Evolutionary conservation across 1,284 basidiomycete genomes (phyloP).

Genomic region (Papiliotrema flavescens): DNA sequence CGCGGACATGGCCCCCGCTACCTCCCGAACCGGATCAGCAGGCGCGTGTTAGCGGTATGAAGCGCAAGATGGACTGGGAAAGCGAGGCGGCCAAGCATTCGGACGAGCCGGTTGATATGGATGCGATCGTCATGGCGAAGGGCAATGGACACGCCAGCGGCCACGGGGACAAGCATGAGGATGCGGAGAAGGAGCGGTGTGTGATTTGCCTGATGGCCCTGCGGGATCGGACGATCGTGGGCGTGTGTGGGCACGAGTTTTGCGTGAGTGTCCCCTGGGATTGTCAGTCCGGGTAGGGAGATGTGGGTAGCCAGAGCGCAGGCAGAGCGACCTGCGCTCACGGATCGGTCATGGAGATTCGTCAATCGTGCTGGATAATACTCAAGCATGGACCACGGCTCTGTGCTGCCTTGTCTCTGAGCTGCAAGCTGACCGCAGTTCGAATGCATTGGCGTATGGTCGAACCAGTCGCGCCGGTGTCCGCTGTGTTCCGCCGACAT

Average conservation of each 20-base stretch:
- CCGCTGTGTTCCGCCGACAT: conserved; percentile 74
- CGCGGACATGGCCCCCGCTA: conserved; percentile 31
- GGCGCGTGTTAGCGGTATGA: conserved; percentile 11
- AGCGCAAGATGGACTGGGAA: conserved; percentile 38
- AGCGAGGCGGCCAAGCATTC: conserved; percentile 21
- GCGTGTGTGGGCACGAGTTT: conserved; percentile 74
- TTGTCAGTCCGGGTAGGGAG: not conserved
- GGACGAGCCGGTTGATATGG: conserved; percentile 18
- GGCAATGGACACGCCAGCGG: not conserved
- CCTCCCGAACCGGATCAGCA: conserved; percentile 12
- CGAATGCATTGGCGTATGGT: conserved; percentile 77
- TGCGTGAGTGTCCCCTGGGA: conserved; percentile 48
- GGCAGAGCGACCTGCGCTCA: too few relatives aligned
- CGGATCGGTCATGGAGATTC: too few relatives aligned
- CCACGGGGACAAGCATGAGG: not conserved
- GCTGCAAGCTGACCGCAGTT: conserved; percentile 54
- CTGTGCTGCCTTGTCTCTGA: too few relatives aligned
- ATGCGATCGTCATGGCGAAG: not conserved
- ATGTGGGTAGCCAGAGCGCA: too few relatives aligned
- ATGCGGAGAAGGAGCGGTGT: conserved; percentile 34
- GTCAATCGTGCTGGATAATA: too few relatives aligned
- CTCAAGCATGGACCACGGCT: too few relatives aligned
- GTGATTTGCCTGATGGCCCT: conserved; percentile 73
- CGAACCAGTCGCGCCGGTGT: conserved; percentile 62
- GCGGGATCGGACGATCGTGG: conserved; percentile 71